phyloP scores from a whole-genome alignment of 2,329 filamentous ascomycete genomes.

The Dichotomopilus funicola region DNA sequence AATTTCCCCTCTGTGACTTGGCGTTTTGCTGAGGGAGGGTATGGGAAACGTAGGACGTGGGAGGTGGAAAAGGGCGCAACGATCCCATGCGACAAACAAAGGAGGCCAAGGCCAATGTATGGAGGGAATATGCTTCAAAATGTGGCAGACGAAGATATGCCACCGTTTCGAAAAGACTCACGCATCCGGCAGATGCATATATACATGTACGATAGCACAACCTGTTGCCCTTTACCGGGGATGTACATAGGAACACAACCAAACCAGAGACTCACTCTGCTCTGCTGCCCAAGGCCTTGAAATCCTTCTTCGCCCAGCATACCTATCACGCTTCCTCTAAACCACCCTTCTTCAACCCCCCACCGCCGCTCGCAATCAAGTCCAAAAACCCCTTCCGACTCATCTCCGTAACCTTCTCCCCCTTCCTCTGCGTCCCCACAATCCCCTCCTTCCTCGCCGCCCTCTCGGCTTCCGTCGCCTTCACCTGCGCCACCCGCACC shows the following conservation, averaged over 20 bases:
- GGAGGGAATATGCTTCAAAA: no score
- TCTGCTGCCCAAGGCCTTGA: background rate
- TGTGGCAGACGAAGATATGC: no score
- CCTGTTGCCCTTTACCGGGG: background rate
- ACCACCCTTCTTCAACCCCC: slow-evolving; percentile 51
- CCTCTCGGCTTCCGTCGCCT: slow-evolving; percentile 70
- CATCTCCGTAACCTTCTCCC: slow-evolving; percentile 91
- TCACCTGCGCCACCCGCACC: slow-evolving; percentile 84
- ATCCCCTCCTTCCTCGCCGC: slow-evolving; percentile 64
- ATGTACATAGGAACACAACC: slow-evolving; percentile 12
- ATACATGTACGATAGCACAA: slow-evolving; percentile 16
- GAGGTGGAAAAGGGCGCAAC: slow-evolving; percentile 6
- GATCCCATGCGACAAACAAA: no score
- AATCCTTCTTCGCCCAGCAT: background rate
- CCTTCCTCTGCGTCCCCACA: slow-evolving; percentile 70
- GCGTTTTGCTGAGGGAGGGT: slow-evolving; percentile 6
- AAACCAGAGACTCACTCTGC: slow-evolving; percentile 9
- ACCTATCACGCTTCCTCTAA: slow-evolving; percentile 48
- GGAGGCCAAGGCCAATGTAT: no score
- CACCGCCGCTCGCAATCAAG: slow-evolving; percentile 65
- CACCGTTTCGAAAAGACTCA: background rate
- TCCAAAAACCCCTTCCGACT: slow-evolving; percentile 95
- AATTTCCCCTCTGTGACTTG: slow-evolving; percentile 8
- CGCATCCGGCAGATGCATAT: slow-evolving; percentile 4
- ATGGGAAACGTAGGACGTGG: background rate